Conservation (phyloP, 1,139 yeast species). For the Taiozyma sp. region DNA sequence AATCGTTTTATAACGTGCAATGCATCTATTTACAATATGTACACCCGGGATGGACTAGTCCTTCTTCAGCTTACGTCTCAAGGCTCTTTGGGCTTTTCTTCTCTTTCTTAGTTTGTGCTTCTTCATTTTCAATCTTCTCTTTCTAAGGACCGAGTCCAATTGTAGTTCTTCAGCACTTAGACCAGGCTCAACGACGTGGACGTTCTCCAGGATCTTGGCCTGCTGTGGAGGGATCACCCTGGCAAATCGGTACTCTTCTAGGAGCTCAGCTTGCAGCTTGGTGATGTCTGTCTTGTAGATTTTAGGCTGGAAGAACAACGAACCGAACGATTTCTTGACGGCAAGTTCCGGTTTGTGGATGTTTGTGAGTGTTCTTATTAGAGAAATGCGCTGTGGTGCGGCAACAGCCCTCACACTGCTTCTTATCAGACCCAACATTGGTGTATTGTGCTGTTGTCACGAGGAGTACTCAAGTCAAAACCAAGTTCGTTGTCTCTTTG, state of each 20-base stretch:
- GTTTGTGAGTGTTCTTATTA: slow-evolving; percentile 2
- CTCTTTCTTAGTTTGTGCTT: slow-evolving; percentile 70
- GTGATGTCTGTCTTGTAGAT: slow-evolving; percentile 10
- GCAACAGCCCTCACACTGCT: background rate
- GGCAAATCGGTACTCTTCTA: slow-evolving; percentile 4
- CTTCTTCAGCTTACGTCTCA: slow-evolving; percentile 28
- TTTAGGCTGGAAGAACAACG: slow-evolving; percentile 2
- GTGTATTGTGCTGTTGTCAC: background rate
- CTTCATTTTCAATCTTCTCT: slow-evolving; percentile 69
- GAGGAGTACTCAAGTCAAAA: too few relatives aligned
- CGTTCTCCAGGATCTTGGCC: slow-evolving; percentile 8
- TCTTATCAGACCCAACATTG: background rate
- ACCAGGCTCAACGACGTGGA: slow-evolving; percentile 3
- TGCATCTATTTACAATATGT: background rate
- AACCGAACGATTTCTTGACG: slow-evolving; percentile 1
- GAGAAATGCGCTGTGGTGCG: background rate
- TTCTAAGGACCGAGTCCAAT: slow-evolving; percentile 60
- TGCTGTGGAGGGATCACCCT: slow-evolving; percentile 6
- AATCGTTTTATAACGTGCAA: background rate
- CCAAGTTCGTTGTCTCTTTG: background rate
- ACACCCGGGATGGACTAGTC: slow-evolving; percentile 8
- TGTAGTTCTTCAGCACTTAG: slow-evolving; percentile 11
- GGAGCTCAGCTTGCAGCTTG: slow-evolving; percentile 4
- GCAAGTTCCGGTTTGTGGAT: slow-evolving; percentile 5
- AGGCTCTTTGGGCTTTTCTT: slow-evolving; percentile 40